Conservation (phyloP, 1,284 basidiomycete genomes). For the Malassezia nana region DNA sequence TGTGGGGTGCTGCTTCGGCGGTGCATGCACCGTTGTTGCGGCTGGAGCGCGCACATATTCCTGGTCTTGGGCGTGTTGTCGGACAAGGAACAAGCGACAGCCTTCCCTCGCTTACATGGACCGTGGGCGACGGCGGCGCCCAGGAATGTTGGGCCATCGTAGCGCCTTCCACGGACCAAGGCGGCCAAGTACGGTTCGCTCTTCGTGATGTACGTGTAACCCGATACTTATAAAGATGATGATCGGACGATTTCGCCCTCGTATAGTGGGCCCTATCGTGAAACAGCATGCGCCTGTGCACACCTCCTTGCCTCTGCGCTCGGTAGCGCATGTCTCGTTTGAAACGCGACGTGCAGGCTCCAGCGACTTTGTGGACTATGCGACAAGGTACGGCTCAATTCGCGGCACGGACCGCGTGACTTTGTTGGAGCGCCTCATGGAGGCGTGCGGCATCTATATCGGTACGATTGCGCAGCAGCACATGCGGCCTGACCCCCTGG, state of each 20-base stretch:
- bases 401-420: slow-evolving; percentile 37
- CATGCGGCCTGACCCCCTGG: slow-evolving; percentile 35
- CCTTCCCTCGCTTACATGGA: slow-evolving; percentile 18
- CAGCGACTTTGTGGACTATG: slow-evolving; percentile 37
- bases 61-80: not conserved
- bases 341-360: slow-evolving; percentile 17
- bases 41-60: slow-evolving; percentile 1
- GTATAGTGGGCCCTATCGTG: not conserved
- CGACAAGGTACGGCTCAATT: slow-evolving; percentile 40
- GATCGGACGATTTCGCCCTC: slow-evolving; percentile 9
- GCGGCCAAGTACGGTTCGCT: slow-evolving; percentile 25
- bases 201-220: slow-evolving; percentile 16
- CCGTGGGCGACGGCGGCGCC: slow-evolving; percentile 21
- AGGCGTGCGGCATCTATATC: slow-evolving; percentile 25
- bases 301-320: slow-evolving; percentile 20
- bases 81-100: not conserved
- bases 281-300: slow-evolving; percentile 17
- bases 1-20: not conserved
- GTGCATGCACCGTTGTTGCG: not conserved
- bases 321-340: slow-evolving; percentile 35
- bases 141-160: slow-evolving; percentile 41
- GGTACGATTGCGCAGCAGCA: slow-evolving; percentile 27
- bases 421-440: slow-evolving; percentile 39
- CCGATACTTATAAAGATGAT: slow-evolving; percentile 8
- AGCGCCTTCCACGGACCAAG: slow-evolving; percentile 28